Base-by-base conservation (phyloP, 2,329 filamentous ascomycete species). In the Metarhizium sp. region DNA sequence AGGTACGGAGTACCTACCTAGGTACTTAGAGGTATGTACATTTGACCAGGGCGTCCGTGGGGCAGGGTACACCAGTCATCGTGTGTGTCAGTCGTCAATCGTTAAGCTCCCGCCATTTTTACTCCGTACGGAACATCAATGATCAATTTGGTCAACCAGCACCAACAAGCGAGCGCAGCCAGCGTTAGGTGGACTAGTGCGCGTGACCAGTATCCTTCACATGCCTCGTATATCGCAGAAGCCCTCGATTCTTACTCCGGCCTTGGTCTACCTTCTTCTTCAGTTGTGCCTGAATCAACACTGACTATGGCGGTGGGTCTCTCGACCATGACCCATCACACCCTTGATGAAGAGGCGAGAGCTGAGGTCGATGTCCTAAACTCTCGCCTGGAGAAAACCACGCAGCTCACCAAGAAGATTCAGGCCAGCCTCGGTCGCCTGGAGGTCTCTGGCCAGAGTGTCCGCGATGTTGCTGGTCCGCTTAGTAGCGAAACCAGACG, bases 321-420 rank as follows among this genome's bases (percentile, higher is more conserved):
- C 52, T 67, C 66, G 59, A 73, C 69, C 54, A 69, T 67, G 59
- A 73, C 75, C 54, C 76, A 79, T 64, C 66, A 67, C 48, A 76
- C 78, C 36, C 73, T 79, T 52, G 84, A 87, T 64, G 84, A 87
- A 67, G 84, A 87, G 71, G 82, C 84, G 48, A 77, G 82, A 56
- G 84, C 84, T 49, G 84, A 87, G 68, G 84, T 88, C 54, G 84
- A 88, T 61, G 84, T 87, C 34, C 75, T 88, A 50, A 86, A 85
- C 63, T 87, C 84, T 54, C 78, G 84, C 43, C 83, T 97, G 59
- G 90, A 95, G 64, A 97, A 96, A 79, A 95, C 95, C 63, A 87
- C 91, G 58, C 84, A 90, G 66, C 80, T 97, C 68, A 96, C 91
- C 36, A 96, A 94, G 76, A 96, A 95, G 77, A 96, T 99, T 55